phyloP scores from a whole-genome alignment of 2,329 filamentous ascomycete genomes.

The Sarocladiaceae sp. region DNA sequence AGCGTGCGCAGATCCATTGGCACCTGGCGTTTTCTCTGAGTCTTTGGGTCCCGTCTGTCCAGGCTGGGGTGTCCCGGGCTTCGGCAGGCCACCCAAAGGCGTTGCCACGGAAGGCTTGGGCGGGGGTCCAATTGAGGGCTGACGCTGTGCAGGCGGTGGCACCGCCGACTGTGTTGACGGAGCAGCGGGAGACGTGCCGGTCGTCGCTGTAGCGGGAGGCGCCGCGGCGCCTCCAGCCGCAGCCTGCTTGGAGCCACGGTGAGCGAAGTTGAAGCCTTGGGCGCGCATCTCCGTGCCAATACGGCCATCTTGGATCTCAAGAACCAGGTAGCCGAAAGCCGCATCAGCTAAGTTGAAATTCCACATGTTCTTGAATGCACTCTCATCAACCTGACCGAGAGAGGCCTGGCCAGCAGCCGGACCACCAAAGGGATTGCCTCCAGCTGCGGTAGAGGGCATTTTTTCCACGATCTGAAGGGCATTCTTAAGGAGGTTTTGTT shows the following conservation, averaged over 20 bases:
- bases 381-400: conserved; percentile 91
- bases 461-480: conserved; percentile 92
- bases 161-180: conserved; percentile 29
- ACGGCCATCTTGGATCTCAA: conserved; percentile 90
- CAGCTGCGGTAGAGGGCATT: conserved; percentile 93
- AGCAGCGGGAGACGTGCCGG: conserved; percentile 26
- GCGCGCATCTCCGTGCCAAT: conserved; percentile 98
- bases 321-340: conserved; percentile 89
- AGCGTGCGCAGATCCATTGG: conserved; percentile 49
- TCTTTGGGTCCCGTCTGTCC: conserved; percentile 47
- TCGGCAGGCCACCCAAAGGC: conserved; percentile 27
- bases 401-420: conserved; percentile 64
- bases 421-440: conserved; percentile 93
- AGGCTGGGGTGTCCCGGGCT: conserved; percentile 44
- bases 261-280: conserved; percentile 98
- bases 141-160: conserved; percentile 27
- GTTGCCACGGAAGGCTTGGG: conserved; percentile 35
- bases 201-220: conserved; percentile 23
- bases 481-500: conserved; percentile 86
- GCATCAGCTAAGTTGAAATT: conserved; percentile 98
- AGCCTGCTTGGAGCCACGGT: conserved; percentile 77
- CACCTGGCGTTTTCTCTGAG: conserved; percentile 45
- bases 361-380: conserved; percentile 99
- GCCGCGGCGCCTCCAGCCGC: conserved; percentile 26
- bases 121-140: conserved; percentile 30